Evolutionary conservation across 2,329 filamentous ascomycete genomes (phyloP).

Genomic region (Penicillium paneum): DNA sequence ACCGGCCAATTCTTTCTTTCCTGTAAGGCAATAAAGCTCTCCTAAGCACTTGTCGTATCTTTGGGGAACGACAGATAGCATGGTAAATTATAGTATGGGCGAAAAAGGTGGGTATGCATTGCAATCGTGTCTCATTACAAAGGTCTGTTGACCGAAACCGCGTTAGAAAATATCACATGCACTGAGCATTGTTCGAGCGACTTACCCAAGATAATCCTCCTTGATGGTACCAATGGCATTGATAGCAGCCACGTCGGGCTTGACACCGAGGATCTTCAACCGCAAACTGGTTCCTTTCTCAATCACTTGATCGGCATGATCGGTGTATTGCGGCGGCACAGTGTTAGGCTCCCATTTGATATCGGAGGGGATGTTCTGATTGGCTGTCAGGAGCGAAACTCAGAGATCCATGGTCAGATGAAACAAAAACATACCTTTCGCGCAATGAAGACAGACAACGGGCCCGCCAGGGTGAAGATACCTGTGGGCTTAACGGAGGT

Average conservation of each 20-base stretch:
- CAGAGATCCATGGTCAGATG: neutral
- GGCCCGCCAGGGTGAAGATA: constrained; percentile 62
- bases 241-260: constrained; percentile 91
- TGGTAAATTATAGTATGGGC: constrained; percentile 13
- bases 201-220: constrained; percentile 57
- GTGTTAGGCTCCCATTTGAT: constrained; percentile 95
- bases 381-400: constrained; percentile 12
- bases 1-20: neutral
- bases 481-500: constrained; percentile 84
- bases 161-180: constrained; percentile 13
- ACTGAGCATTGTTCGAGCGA: neutral
- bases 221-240: constrained; percentile 98
- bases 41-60: neutral
- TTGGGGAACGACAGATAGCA: neutral
- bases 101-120: constrained; percentile 19
- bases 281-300: constrained; percentile 91
- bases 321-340: constrained; percentile 93
- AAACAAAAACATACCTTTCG: constrained; percentile 63
- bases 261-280: constrained; percentile 88
- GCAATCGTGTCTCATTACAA: constrained; percentile 29
- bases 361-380: constrained; percentile 69
- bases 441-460: constrained; percentile 50
- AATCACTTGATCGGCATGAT: constrained; percentile 90
- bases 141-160: constrained; percentile 21
- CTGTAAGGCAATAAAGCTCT: neutral